Base-by-base conservation (phyloP, 2,329 filamentous ascomycete species). In the Calonectria montana region DNA sequence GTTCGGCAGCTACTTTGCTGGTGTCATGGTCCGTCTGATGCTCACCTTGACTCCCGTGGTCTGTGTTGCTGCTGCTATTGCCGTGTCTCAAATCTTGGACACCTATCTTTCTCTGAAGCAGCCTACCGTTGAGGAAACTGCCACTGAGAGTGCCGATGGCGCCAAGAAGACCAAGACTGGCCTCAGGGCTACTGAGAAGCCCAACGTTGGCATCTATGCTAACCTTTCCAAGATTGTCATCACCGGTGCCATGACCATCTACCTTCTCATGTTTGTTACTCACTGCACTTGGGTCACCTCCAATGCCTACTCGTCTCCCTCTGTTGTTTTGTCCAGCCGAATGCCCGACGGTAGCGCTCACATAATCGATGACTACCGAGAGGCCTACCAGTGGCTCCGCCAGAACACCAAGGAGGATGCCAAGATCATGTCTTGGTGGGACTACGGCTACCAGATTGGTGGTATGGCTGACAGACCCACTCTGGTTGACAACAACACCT, bases 361-460 rank as follows among this genome's bases (percentile, higher is more conserved):
- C 86, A 99, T 99, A 82, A 99, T 99, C 80, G 97, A 99, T 81
- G 97, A 99, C 84, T 99, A 99, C 87, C 94, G 97, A 81, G 97
- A 99, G 89, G 97, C 97, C 2, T 99, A 99, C 87, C 97, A 99
- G 87, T 99, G 97, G 97, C 92, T 99, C 62, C 94, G 97, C 75
- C 97, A 99, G 85, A 99, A 99, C 88, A 99, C 97, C 12, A 90
- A 93, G 72, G 91, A 96, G 77, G 94, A 98, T 79, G 96, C 97
- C 81, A 99, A 98, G 90, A 94, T 99, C 82, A 98, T 98, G 96
- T 97, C 96, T 1, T 99, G 97, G 97, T 99, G 97, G 97, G 97
- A 99, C 83, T 99, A 99, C 81, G 97, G 97, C 76, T 99, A 99
- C 87, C 97, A 99, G 86, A 99, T 99, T 84, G 97, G 97, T 86